Percentiles rank a stretch among this genome's conserved stretches.
These are phyloP conservation scores for Emericellopsis atlantica DNA, from an alignment of 2,329 filamentous ascomycete genomes.

Conservation along the genomic window DNA sequence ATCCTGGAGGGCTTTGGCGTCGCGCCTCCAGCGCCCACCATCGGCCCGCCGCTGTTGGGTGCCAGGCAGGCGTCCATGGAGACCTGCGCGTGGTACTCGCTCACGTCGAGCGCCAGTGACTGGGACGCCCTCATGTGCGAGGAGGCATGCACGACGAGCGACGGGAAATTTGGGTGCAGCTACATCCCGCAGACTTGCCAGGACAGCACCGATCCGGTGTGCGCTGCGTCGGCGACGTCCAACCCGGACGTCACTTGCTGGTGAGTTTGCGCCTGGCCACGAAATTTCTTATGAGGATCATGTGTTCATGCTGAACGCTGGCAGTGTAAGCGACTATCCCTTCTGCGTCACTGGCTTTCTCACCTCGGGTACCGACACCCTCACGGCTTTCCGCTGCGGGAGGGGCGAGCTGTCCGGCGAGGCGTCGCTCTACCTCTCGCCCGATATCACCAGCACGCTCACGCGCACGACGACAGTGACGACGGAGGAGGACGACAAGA, in stretches of 20 bases:
- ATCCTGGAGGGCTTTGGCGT: neutral
- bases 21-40: neutral
- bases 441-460: neutral
- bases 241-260: neutral
- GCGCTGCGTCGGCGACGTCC: neutral
- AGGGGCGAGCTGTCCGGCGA: neutral
- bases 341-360: neutral
- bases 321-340: neutral
- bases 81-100: neutral
- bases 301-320: neutral
- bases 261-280: neutral
- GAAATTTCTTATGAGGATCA: neutral
- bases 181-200: neutral
- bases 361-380: neutral
- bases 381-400: neutral
- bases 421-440: neutral
- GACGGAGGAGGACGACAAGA: neutral
- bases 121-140: neutral
- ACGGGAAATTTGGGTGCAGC: neutral
- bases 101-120: neutral
- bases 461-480: neutral
- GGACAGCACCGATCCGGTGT: neutral
- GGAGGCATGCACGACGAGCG: neutral
- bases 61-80: neutral
- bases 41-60: neutral